phyloP scores from a whole-genome alignment of 768 basidiomycete genomes.

The Chalciporus chontae region DNA sequence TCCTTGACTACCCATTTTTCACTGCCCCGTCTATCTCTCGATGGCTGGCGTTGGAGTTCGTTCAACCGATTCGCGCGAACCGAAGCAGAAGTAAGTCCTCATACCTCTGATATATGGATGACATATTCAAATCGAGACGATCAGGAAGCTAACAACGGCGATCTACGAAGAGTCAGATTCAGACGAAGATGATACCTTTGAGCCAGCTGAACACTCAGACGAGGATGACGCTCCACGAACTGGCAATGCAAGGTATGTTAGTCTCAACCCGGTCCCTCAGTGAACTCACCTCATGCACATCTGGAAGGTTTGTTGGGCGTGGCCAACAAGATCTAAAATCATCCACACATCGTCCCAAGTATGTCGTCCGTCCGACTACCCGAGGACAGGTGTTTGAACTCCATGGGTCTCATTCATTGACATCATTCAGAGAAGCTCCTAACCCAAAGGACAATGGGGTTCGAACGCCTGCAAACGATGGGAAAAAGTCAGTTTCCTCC shows the following conservation, averaged over 20 bases:
- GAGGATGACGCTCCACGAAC: too few relatives aligned
- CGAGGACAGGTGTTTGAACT: neutral
- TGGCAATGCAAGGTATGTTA: neutral
- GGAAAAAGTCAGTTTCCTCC: too few relatives aligned
- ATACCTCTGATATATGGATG: neutral
- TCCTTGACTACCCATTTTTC: neutral
- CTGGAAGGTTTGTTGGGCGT: conserved; percentile 6
- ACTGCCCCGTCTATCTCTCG: neutral
- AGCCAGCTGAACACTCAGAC: neutral
- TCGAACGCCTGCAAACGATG: too few relatives aligned
- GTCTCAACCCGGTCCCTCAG: neutral
- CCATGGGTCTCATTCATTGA: neutral
- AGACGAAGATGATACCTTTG: neutral
- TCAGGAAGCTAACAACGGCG: neutral
- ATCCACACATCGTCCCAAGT: neutral
- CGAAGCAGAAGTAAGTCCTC: neutral
- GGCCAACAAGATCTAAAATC: accelerated
- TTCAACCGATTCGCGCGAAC: neutral
- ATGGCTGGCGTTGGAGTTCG: neutral
- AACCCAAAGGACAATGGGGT: too few relatives aligned
- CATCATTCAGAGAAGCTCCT: too few relatives aligned
- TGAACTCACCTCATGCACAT: neutral
- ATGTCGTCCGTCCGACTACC: neutral
- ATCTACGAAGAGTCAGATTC: neutral
- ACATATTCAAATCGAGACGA: neutral